Evolutionary conservation across 768 basidiomycete genomes (phyloP).

Genomic region (Serendipita sp.): DNA sequence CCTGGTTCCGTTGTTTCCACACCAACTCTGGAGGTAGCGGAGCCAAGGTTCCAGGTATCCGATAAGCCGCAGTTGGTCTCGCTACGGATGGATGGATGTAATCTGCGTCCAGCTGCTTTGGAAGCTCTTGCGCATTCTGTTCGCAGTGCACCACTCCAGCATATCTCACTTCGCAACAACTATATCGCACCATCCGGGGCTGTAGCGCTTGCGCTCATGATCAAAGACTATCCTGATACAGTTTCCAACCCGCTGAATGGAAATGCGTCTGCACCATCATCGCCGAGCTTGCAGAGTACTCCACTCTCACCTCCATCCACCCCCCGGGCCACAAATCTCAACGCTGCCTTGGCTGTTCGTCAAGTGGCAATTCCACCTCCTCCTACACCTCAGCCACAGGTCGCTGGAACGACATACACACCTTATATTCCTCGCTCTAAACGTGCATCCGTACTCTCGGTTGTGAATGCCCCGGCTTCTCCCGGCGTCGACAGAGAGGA

Average conservation of each 20-base stretch:
- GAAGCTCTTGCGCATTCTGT: conserved; percentile 73
- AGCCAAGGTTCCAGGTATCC: conserved; percentile 21
- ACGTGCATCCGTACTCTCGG: conserved; percentile 19
- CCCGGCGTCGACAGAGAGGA: conserved; percentile 9
- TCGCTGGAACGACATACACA: conserved; percentile 47
- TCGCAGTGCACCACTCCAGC: conserved; percentile 64
- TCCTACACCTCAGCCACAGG: not conserved
- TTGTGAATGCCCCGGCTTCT: conserved; percentile 11
- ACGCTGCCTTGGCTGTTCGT: conserved; percentile 37
- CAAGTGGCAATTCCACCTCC: conserved; percentile 22
- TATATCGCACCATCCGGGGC: conserved; percentile 70
- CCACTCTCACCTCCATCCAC: conserved; percentile 17
- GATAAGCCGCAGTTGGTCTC: conserved; percentile 33
- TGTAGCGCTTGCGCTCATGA: conserved; percentile 88
- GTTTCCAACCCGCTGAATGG: conserved; percentile 22
- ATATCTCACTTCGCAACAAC: conserved; percentile 83
- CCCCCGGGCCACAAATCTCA: conserved; percentile 24
- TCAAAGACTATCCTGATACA: conserved; percentile 84
- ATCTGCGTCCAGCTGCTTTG: conserved; percentile 50
- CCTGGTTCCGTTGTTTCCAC: conserved; percentile 10
- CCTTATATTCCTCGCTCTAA: conserved; percentile 61
- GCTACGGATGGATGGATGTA: conserved; percentile 77
- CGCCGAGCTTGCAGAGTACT: conserved; percentile 18
- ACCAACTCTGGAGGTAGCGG: conserved; percentile 8
- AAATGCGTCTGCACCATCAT: conserved; percentile 11